A percentile compares a stretch with the other conserved stretches of the same genome.
Conservation (phyloP, 345 rosid species). For the Eucalyptus tenuipes region DNA sequence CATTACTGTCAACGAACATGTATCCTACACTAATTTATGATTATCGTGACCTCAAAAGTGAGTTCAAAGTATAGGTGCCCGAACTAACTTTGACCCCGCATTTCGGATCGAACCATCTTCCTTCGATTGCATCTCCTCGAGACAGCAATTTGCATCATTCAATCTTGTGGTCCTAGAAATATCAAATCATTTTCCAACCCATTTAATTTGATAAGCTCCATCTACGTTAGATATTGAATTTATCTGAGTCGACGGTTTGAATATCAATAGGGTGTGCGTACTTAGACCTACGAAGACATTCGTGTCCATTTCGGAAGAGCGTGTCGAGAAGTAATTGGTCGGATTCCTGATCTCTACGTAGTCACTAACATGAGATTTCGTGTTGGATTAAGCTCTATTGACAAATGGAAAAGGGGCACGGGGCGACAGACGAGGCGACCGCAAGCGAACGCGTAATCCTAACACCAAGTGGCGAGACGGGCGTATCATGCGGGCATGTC, state of each 20-base stretch:
- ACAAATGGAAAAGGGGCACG: neutral
- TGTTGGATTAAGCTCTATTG: neutral
- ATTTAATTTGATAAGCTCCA: neutral
- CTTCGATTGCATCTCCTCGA: rapidly evolving
- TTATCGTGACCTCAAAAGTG: neutral
- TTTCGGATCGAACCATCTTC: neutral
- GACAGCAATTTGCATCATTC: rapidly evolving
- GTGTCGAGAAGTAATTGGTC: neutral
- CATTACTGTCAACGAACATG: neutral
- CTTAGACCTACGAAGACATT: neutral
- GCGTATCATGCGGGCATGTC: neutral
- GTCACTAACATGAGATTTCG: neutral
- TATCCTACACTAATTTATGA: neutral
- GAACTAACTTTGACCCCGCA: neutral
- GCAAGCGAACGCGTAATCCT: neutral
- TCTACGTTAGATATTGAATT: neutral
- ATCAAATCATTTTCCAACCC: neutral
- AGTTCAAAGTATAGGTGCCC: neutral
- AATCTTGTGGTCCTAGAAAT: neutral
- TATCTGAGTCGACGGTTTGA: neutral
- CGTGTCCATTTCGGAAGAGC: too few relatives aligned
- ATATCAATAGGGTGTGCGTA: rapidly evolving
- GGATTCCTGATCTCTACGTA: too few relatives aligned
- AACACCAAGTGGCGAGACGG: neutral
- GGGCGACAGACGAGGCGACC: neutral